A percentile compares a stretch with the other conserved stretches of the same genome.
Evolutionary conservation across 129 eudicot genomes (phyloP).

Genomic region (Kitagawia praeruptora): DNA sequence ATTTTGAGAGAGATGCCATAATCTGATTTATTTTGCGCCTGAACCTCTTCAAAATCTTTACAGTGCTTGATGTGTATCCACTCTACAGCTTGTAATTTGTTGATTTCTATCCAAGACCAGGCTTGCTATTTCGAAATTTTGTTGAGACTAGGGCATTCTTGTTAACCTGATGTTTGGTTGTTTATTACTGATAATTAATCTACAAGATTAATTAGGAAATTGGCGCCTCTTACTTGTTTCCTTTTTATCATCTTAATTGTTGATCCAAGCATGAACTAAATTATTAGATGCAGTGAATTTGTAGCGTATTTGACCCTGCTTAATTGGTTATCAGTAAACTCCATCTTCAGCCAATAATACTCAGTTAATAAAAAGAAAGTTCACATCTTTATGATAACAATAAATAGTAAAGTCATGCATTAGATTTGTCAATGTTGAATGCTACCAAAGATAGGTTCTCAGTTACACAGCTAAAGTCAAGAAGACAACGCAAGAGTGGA

Average conservation of each 20-base stretch:
- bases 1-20: slow-evolving; percentile 29
- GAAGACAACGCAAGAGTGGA: not conserved
- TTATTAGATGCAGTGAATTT: not conserved
- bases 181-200: not conserved
- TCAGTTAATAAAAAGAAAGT: not conserved
- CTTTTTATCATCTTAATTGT: not conserved
- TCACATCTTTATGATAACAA: not conserved
- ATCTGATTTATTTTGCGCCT: slow-evolving; percentile 34
- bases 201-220: not conserved
- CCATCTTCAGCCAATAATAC: not conserved
- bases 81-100: slow-evolving; percentile 40
- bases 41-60: slow-evolving; percentile 8
- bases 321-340: not conserved
- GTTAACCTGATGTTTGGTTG: slow-evolving; percentile 6
- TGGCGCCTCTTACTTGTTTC: not conserved
- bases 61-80: slow-evolving; percentile 29
- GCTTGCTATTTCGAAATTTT: not conserved
- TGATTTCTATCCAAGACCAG: slow-evolving; percentile 23
- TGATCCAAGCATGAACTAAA: not conserved
- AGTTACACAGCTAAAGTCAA: not conserved
- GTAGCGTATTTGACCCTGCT: not conserved
- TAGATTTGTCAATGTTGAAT: not conserved
- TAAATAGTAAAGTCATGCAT: not conserved
- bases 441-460: not conserved
- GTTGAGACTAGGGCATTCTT: not conserved